A percentile compares a stretch with the other conserved stretches of the same genome.
These are phyloP conservation scores for Trichoderma sp. DNA, from an alignment of 2,329 filamentous ascomycete genomes.

Conservation along the genomic window DNA sequence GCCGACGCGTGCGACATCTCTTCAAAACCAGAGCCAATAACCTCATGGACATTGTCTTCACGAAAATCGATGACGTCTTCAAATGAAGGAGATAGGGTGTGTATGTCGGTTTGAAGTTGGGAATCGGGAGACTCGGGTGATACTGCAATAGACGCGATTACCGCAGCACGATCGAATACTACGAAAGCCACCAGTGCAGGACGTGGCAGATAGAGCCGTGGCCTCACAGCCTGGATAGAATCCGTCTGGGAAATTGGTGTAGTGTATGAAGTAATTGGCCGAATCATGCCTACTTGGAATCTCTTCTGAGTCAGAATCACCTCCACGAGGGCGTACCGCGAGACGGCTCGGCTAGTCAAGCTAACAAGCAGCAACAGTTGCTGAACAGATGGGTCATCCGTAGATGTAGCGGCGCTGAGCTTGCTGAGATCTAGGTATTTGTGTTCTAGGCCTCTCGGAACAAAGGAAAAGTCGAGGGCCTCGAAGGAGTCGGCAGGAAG, in stretches of 20 bases:
- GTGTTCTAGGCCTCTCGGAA: constrained; percentile 50
- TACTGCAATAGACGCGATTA: constrained; percentile 70
- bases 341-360: constrained; percentile 48
- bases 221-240: constrained; percentile 41
- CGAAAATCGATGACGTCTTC: constrained; percentile 86
- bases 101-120: constrained; percentile 68
- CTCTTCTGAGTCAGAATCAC: constrained; percentile 55
- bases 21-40: constrained; percentile 62
- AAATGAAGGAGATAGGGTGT: constrained; percentile 63
- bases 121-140: constrained; percentile 69
- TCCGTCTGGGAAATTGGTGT: constrained; percentile 45
- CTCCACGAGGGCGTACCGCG: constrained; percentile 74
- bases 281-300: constrained; percentile 60
- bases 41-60: constrained; percentile 59
- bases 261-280: constrained; percentile 64
- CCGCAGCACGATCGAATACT: constrained; percentile 72
- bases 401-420: constrained; percentile 48
- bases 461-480: constrained; percentile 75
- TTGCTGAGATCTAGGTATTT: constrained; percentile 51
- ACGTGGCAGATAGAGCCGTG: constrained; percentile 72
- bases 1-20: constrained; percentile 43
- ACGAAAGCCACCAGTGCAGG: constrained; percentile 79
- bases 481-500: constrained; percentile 61
- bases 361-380: constrained; percentile 62
- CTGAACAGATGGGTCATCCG: constrained; percentile 50